Evolutionary conservation across 1,284 basidiomycete genomes (phyloP).

Genomic region (Malassezia nana): DNA sequence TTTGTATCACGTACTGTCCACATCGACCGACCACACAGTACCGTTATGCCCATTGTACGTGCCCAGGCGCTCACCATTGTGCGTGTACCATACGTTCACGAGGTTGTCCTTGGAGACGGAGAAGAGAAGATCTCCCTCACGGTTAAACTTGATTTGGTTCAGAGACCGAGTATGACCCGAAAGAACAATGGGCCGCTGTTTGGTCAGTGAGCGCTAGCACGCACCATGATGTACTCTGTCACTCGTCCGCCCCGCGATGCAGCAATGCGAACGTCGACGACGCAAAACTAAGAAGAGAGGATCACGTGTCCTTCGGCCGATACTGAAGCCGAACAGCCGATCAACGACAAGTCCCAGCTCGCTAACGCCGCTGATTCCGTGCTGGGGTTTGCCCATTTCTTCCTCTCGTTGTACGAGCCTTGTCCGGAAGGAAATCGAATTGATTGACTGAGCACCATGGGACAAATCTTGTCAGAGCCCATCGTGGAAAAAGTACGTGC

Average conservation of each 20-base stretch:
- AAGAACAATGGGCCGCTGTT: constrained; percentile 47
- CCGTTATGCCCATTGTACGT: constrained; percentile 96
- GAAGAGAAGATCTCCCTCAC: constrained; percentile 90
- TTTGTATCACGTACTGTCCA: constrained; percentile 68
- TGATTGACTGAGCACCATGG: constrained; percentile 36
- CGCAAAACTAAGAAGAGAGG: constrained; percentile 18
- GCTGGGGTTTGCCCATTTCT: background rate
- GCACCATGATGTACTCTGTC: constrained; percentile 11
- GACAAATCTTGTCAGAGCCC: constrained; percentile 53
- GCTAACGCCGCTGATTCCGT: background rate
- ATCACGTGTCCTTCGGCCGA: constrained; percentile 19
- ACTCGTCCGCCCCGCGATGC: constrained; percentile 5
- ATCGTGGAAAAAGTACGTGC: constrained; percentile 59
- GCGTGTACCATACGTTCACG: constrained; percentile 96
- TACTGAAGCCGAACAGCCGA: background rate
- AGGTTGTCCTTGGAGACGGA: constrained; percentile 88
- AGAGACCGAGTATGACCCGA: constrained; percentile 92
- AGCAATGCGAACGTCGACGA: constrained; percentile 2
- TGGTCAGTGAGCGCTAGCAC: background rate
- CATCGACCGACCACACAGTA: constrained; percentile 89
- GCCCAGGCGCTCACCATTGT: constrained; percentile 92
- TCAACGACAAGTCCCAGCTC: background rate
- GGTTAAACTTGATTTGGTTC: constrained; percentile 67
- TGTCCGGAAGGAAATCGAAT: background rate
- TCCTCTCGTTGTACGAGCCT: background rate